Evolutionary conservation across 192 early-diverging fungal species (phyloP).

Genomic region (Coemansia guatemalensis): DNA sequence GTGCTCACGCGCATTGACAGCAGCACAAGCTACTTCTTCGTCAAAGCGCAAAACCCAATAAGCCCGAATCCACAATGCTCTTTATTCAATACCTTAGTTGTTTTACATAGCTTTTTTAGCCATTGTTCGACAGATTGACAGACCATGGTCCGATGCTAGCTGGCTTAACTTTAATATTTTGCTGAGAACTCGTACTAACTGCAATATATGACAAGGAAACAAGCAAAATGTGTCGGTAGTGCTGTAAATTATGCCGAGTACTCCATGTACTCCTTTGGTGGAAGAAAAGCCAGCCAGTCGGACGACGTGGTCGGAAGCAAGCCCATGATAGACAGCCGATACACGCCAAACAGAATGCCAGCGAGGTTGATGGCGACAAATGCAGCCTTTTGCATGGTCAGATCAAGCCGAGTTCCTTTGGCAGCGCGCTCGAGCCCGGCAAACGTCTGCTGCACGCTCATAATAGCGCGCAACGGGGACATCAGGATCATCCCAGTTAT

Average conservation of each 20-base stretch:
- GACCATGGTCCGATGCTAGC: not conserved
- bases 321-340: conserved; percentile 92
- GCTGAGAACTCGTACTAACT: not conserved
- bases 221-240: not conserved
- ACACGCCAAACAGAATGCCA: conserved; percentile 83
- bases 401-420: conserved; percentile 43
- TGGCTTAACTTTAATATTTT: not conserved
- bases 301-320: conserved; percentile 88
- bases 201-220: not conserved
- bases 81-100: not conserved
- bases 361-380: conserved; percentile 82
- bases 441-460: conserved; percentile 72
- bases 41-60: conserved; percentile 10
- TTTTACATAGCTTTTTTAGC: not conserved
- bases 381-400: conserved; percentile 77
- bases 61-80: not conserved
- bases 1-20: conserved; percentile 19
- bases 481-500: conserved; percentile 96
- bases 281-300: conserved; percentile 96
- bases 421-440: conserved; percentile 69
- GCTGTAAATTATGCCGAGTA: conserved; percentile 20
- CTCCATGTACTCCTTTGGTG: conserved; percentile 58
- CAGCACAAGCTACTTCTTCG: not conserved
- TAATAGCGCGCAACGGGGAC: conserved; percentile 75
- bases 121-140: not conserved